Evolutionary conservation across 176 grass and related monocot genomes (phyloP).

Genomic region (Musa itinerans): DNA sequence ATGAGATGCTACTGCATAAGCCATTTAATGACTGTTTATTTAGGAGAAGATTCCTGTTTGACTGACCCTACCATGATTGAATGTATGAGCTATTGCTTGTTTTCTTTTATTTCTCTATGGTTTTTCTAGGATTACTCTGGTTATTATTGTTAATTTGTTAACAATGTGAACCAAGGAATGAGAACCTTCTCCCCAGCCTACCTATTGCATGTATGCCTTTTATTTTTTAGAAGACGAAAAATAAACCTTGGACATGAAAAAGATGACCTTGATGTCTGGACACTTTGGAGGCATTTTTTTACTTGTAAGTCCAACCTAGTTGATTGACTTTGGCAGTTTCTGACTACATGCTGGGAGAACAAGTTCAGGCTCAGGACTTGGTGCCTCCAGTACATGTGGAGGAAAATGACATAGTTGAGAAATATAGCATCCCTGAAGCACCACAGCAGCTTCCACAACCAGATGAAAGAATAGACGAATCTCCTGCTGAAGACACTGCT

Average conservation of each 20-base stretch:
- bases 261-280: not conserved
- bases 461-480: conserved; percentile 42
- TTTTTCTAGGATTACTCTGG: no score
- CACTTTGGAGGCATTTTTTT: not conserved
- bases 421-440: conserved; percentile 47
- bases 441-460: conserved; percentile 40
- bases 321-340: conserved; percentile 30
- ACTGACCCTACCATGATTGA: no score
- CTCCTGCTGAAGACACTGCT: conserved; percentile 40
- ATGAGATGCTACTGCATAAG: no score
- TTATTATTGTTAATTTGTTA: no score
- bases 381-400: conserved; percentile 32
- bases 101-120: no score
- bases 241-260: not conserved
- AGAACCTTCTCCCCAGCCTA: no score
- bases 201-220: no score
- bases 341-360: conserved; percentile 44
- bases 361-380: conserved; percentile 43
- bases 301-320: conserved; percentile 8
- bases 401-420: conserved; percentile 38
- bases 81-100: no score
- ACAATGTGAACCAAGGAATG: no score
- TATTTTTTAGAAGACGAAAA: no score
- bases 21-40: no score
- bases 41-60: no score